Evolutionary conservation across 495 filamentous ascomycete species (phyloP), one percentile per base, ranked within the genome.

Genomic region (Margaritispora aquatica): DNA sequence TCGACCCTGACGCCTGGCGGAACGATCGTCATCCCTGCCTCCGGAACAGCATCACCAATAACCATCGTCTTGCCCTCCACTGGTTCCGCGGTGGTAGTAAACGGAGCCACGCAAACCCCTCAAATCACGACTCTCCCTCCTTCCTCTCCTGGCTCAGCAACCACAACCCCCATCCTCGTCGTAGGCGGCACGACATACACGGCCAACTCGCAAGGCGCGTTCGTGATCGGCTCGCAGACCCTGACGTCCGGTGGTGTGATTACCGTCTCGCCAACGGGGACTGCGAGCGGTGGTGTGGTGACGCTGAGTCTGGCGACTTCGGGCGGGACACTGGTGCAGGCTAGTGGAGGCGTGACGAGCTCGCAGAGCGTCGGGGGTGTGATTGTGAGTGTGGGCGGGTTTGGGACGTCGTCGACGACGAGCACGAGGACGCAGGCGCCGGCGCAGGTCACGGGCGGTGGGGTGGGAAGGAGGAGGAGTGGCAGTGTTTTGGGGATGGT

Each of bases 1-100:
- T 57, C 54, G 20, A 57, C 54, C 13, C 54, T 57, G 11, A 57
- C 54, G 1, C 54, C 54, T 19, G 54, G 54, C 13, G 54, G 54
- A 11, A 47, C 54, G 17, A 41, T 57, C 4, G 21, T 57, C 24
- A 11, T 57, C 15, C 41, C 54, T 11, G 38, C 2, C 7, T 57
- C 54, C 2, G 54, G 54, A 2, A 57, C 20, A 11, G 10, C 13
- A 1, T n/a, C 20, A 10, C 38, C 38, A 38, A 48, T 15, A 48
- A 57, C 54, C 21, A 48, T 31, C 38, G 41, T 31, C 13, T 41
- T 57, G 17, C 36, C 54, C 13, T 13, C 21, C 4, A n/a, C 38
- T 13, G 54, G 36, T 8, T 26, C 54, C 2, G 54, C 38, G 9
- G 19, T 57, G 1, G 20, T 48, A 4, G 34, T 57, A 4, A 57